phyloP scores from a whole-genome alignment of 2,329 filamentous ascomycete genomes.

The Paecilomyces niveus region DNA sequence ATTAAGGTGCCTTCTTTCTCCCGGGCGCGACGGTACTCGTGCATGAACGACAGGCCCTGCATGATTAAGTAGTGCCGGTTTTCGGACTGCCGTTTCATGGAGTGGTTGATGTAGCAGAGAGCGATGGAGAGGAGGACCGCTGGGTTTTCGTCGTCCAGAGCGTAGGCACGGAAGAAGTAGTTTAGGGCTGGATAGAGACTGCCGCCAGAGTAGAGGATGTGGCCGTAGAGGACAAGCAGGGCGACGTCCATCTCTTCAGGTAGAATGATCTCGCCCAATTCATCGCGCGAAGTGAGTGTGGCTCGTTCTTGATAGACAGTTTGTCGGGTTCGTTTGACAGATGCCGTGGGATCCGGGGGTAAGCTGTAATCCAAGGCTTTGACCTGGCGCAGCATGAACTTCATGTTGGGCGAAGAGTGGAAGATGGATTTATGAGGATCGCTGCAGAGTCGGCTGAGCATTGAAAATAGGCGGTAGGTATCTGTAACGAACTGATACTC shows the following conservation, averaged over 20 bases:
- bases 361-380: slow-evolving; percentile 76
- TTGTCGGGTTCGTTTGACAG: slow-evolving; percentile 31
- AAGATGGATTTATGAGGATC: slow-evolving; percentile 58
- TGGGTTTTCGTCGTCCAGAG: slow-evolving; percentile 68
- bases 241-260: slow-evolving; percentile 62
- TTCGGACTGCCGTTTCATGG: slow-evolving; percentile 79
- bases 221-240: slow-evolving; percentile 80
- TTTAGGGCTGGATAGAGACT: slow-evolving; percentile 78
- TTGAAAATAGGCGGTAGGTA: slow-evolving; percentile 73
- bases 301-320: slow-evolving; percentile 37
- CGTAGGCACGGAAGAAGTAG: slow-evolving; percentile 73
- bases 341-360: slow-evolving; percentile 37
- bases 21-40: slow-evolving; percentile 62
- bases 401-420: slow-evolving; percentile 73
- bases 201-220: slow-evolving; percentile 77
- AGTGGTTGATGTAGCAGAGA: slow-evolving; percentile 79
- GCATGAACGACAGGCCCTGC: slow-evolving; percentile 77
- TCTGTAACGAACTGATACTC: slow-evolving; percentile 74
- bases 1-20: slow-evolving; percentile 34
- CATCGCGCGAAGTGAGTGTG: slow-evolving; percentile 31
- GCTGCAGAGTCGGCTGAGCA: slow-evolving; percentile 68
- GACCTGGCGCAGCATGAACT: slow-evolving; percentile 85
- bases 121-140: slow-evolving; percentile 76
- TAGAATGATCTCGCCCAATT: slow-evolving; percentile 26
- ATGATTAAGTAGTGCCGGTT: slow-evolving; percentile 83